Conservation (phyloP, 805 yeast species). For the Metschnikowia colocasiae region DNA sequence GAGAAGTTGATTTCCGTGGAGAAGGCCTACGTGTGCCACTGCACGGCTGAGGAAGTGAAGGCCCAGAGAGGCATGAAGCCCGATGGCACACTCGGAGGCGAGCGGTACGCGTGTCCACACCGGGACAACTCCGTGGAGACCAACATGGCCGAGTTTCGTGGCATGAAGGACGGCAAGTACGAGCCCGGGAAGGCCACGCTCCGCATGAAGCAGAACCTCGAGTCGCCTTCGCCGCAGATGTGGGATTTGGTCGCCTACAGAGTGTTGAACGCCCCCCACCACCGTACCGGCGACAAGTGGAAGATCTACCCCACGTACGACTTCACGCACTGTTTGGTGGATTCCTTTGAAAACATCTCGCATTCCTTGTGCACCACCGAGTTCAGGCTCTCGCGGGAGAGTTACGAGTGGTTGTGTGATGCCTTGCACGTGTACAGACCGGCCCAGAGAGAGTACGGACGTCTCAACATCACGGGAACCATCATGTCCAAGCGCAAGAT, state of each 20-base stretch:
- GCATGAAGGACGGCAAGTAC: slow-evolving; percentile 87
- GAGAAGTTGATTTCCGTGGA: slow-evolving; percentile 69
- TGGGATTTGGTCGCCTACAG: slow-evolving; percentile 99
- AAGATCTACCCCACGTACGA: slow-evolving; percentile 98
- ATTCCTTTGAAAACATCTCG: slow-evolving; percentile 92
- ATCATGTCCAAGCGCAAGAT: slow-evolving; percentile 93
- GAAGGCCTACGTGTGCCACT: slow-evolving; percentile 88
- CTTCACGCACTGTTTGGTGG: slow-evolving; percentile 98
- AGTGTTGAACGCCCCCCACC: slow-evolving; percentile 87
- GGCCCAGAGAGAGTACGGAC: slow-evolving; percentile 97
- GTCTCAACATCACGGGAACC: slow-evolving; percentile 92
- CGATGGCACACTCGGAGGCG: slow-evolving; percentile 93
- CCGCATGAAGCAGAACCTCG: slow-evolving; percentile 93
- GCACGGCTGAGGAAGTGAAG: slow-evolving; percentile 88
- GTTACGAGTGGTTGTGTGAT: slow-evolving; percentile 98
- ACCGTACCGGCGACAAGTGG: slow-evolving; percentile 97
- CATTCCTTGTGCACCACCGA: slow-evolving; percentile 97
- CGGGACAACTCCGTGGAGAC: slow-evolving; percentile 69
- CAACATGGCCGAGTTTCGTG: slow-evolving; percentile 75
- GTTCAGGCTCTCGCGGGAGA: slow-evolving; percentile 85
- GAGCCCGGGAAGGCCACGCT: slow-evolving; percentile 89
- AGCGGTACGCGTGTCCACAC: slow-evolving; percentile 77
- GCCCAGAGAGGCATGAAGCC: slow-evolving; percentile 84
- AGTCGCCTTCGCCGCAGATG: slow-evolving; percentile 95
- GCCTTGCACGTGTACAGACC: slow-evolving; percentile 94